Evolutionary conservation across 345 rosid species (phyloP).

Genomic region (Firmiana major): DNA sequence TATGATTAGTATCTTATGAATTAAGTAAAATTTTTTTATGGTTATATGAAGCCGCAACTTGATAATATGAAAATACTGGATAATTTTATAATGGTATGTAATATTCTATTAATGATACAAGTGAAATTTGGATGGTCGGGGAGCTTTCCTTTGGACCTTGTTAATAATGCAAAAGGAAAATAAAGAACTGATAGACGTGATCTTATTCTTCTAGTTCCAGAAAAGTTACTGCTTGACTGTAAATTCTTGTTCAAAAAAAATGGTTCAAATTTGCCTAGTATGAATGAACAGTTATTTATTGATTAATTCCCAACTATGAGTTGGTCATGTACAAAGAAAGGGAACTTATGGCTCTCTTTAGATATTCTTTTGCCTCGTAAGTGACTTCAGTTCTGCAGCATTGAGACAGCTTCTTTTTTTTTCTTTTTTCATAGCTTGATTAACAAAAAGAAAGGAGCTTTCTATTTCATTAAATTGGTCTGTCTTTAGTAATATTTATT

Average conservation of each 20-base stretch:
- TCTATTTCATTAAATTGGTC: background rate
- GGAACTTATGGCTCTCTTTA: background rate
- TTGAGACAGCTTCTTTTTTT: background rate
- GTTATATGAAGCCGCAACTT: background rate
- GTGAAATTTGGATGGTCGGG: background rate
- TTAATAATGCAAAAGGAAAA: background rate
- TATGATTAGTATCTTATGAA: background rate
- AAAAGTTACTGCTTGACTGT: background rate
- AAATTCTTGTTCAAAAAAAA: background rate
- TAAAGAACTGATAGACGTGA: background rate
- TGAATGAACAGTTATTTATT: background rate
- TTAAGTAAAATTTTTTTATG: background rate
- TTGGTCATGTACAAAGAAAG: background rate
- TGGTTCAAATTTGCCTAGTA: background rate
- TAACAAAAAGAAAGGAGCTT: background rate
- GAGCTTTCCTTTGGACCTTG: background rate
- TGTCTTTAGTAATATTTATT: constrained; percentile 16
- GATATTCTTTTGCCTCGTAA: background rate
- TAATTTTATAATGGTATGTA: background rate
- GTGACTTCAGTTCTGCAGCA: background rate
- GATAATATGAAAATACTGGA: background rate
- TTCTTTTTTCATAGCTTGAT: background rate
- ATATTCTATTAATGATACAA: background rate
- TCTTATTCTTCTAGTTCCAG: background rate
- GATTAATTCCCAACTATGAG: background rate